Evolutionary conservation across 495 filamentous ascomycete genomes (phyloP).

Genomic region (Penicillium malachiteum): DNA sequence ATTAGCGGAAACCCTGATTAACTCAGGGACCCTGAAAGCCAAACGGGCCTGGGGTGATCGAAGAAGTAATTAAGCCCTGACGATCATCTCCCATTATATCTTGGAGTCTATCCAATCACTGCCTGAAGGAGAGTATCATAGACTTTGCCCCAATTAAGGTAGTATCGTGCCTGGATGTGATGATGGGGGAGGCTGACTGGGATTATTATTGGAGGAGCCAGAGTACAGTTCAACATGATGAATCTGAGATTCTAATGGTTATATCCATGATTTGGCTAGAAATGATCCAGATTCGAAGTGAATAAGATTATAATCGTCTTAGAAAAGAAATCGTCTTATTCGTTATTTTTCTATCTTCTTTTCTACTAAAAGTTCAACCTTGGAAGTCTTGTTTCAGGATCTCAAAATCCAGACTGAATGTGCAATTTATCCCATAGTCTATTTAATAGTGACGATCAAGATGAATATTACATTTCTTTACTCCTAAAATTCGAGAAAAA

Average conservation of each 20-base stretch:
- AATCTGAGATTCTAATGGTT: background rate
- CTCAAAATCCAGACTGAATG: background rate
- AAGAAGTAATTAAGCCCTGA: conserved; percentile 11
- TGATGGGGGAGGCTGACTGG: background rate
- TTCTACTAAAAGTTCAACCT: background rate
- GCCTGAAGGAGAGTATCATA: background rate
- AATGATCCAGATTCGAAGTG: no score
- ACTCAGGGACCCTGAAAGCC: background rate
- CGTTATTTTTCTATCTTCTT: background rate
- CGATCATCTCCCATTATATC: conserved; percentile 30
- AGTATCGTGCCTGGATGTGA: background rate
- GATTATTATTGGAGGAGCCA: background rate
- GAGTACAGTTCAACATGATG: background rate
- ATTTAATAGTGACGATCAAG: no score
- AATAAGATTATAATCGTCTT: no score
- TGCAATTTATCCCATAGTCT: no score
- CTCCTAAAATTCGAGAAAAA: background rate
- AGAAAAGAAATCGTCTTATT: no score
- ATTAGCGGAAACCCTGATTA: background rate
- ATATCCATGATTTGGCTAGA: background rate
- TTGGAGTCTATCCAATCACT: conserved; percentile 20
- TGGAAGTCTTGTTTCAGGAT: background rate
- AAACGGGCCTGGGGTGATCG: no score
- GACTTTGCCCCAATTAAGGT: conserved; percentile 8
- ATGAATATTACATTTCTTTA: no score